Evolutionary conservation across 371 early-diverging fungal genomes (phyloP), one percentile per base, ranked within the genome.

Genomic region (Mortierella sp.): DNA sequence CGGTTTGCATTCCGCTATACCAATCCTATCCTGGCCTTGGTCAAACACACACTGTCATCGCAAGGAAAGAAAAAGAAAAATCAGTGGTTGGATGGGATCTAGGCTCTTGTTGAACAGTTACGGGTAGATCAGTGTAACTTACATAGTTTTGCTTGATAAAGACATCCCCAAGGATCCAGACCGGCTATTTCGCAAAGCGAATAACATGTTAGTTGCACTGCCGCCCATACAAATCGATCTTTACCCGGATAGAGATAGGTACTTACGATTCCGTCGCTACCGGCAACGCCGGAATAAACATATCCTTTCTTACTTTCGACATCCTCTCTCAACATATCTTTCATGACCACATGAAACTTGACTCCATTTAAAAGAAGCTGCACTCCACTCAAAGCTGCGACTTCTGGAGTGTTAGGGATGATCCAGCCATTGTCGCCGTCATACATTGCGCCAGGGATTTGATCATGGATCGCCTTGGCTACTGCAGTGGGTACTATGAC

Each of bases 71-170:
- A 16, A 16, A 16, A 16, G 7, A 2, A 8, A 50, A 5, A 4
- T n/a, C 16, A 50, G n/a, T 16, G 21, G 21, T n/a, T 50, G 21
- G 0, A 36, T 36, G 6, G 0, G 36, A 36, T 6, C 36, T 5
- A 36, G 36, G 3, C 5, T 5, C 33, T 33, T 3, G 5, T 33
- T 33, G 33, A 36, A 36, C 36, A 36, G 6, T 13, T 41, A 10
- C 10, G 43, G 45, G 19, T 53, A 38, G 15, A 15, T 52, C 8
- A 8, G 11, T 52, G 16, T 28, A 6, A 67, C 79, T 65, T 67
- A 84, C 76, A 75, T 86, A 87, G 76, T 87, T 78, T 53, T 86
- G 82, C 77, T 87, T 87, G 67, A 88, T 76, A 70, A 88, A 87
- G 43, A 85, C 83, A 48, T 87, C 86, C 0, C 80, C 80, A 6